A percentile compares a stretch with the other conserved stretches of the same genome.
phyloP scores from a whole-genome alignment of 768 basidiomycete genomes.

The Mycena sanguinolenta region DNA sequence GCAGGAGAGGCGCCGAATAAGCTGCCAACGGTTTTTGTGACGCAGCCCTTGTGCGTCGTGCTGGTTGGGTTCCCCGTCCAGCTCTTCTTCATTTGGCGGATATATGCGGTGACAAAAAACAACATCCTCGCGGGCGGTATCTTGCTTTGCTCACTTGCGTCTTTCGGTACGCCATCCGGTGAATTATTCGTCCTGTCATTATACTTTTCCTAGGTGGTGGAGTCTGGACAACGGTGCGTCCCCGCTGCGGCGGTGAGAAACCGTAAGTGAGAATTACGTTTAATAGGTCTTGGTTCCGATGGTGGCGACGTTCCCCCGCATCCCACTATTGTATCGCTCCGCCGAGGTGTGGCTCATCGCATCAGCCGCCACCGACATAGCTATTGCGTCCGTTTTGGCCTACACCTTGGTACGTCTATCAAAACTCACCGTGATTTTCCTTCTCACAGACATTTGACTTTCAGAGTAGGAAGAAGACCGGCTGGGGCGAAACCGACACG shows the following conservation, averaged over 20 bases:
- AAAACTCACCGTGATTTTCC: neutral
- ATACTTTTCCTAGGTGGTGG: conserved; percentile 32
- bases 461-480: conserved; percentile 42
- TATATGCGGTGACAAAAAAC: conserved; percentile 31
- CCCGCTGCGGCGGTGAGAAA: no score
- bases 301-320: conserved; percentile 24
- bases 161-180: conserved; percentile 17
- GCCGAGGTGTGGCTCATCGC: conserved; percentile 51
- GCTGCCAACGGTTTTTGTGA: neutral
- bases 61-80: conserved; percentile 41
- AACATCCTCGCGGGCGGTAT: conserved; percentile 5
- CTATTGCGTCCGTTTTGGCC: conserved; percentile 26
- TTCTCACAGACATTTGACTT: neutral
- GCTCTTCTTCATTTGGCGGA: conserved; percentile 45
- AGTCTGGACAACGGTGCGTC: conserved; percentile 33
- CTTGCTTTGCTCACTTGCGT: conserved; percentile 26
- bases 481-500: conserved; percentile 53
- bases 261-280: no score
- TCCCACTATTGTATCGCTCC: conserved; percentile 31
- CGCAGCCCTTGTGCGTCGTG: conserved; percentile 13
- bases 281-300: neutral
- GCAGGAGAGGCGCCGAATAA: neutral
- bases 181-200: no score
- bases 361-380: conserved; percentile 39
- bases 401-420: neutral